phyloP scores from a whole-genome alignment of 805 yeast species.

The Ogataea nonfermentans region DNA sequence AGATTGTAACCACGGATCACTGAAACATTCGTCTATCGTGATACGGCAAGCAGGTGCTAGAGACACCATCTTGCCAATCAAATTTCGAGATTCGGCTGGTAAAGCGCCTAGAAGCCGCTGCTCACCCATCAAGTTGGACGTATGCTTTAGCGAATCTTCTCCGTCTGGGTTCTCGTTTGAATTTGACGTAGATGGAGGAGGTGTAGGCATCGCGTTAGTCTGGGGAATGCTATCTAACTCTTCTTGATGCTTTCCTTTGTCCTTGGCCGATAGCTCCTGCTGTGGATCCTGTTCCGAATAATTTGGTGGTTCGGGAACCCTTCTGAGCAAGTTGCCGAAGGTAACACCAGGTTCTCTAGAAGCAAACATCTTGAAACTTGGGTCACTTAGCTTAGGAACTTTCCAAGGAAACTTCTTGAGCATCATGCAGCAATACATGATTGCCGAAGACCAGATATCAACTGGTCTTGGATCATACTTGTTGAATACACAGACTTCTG shows the following conservation, averaged over 20 bases:
- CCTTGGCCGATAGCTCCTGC: constrained; percentile 4
- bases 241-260: constrained; percentile 2
- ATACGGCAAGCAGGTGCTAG: constrained; percentile 85
- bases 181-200: constrained; percentile 22
- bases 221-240: constrained; percentile 7
- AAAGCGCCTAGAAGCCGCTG: constrained; percentile 67
- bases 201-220: constrained; percentile 18
- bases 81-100: constrained; percentile 64
- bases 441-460: constrained; percentile 91
- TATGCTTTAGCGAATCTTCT: constrained; percentile 39
- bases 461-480: constrained; percentile 91
- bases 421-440: constrained; percentile 89
- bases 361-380: constrained; percentile 79
- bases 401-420: constrained; percentile 94
- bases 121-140: constrained; percentile 68
- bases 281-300: constrained; percentile 23
- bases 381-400: constrained; percentile 78
- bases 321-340: constrained; percentile 57
- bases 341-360: constrained; percentile 69
- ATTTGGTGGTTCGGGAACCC: constrained; percentile 48
- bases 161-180: constrained; percentile 17
- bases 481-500: constrained; percentile 81
- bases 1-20: constrained; percentile 64
- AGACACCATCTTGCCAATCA: constrained; percentile 75
- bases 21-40: constrained; percentile 73